These are phyloP conservation scores for Kluyveromyces sp. DNA, from an alignment of 1,139 yeast species.

Conservation along the genomic window DNA sequence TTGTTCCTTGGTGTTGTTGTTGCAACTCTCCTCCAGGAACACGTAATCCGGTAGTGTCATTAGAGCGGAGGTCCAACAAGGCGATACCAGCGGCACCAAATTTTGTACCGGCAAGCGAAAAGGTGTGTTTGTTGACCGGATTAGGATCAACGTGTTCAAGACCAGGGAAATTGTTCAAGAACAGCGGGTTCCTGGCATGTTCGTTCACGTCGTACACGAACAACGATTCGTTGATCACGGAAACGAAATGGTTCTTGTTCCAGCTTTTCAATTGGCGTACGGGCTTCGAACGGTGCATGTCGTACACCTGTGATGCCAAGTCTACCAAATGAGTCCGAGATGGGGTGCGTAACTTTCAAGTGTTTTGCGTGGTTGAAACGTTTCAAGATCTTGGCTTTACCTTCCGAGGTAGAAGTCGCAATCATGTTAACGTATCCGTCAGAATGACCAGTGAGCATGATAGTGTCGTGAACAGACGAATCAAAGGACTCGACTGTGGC, in stretches of 20 bases:
- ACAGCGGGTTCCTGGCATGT: conserved; percentile 19
- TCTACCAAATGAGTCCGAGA: conserved; percentile 9
- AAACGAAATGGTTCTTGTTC: conserved; percentile 17
- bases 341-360: conserved; percentile 12
- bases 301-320: conserved; percentile 1
- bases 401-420: conserved; percentile 17
- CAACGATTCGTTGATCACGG: conserved; percentile 23
- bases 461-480: conserved; percentile 12
- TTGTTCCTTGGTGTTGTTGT: not conserved
- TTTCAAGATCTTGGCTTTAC: conserved; percentile 20
- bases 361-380: conserved; percentile 23
- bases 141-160: conserved; percentile 19
- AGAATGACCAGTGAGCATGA: conserved; percentile 23
- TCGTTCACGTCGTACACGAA: conserved; percentile 21
- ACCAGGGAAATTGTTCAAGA: conserved; percentile 19
- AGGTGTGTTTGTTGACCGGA: conserved; percentile 13
- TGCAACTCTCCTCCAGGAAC: conserved; percentile 11
- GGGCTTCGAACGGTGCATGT: conserved; percentile 13
- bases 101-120: conserved; percentile 22
- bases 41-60: conserved; percentile 12
- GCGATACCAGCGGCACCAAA: conserved; percentile 22
- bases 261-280: conserved; percentile 19
- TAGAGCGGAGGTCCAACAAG: conserved; percentile 19
- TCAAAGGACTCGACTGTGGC: conserved; percentile 2
- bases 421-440: conserved; percentile 26